Base-by-base conservation (phyloP, 495 filamentous ascomycete species). In the Immersiella caudata region DNA sequence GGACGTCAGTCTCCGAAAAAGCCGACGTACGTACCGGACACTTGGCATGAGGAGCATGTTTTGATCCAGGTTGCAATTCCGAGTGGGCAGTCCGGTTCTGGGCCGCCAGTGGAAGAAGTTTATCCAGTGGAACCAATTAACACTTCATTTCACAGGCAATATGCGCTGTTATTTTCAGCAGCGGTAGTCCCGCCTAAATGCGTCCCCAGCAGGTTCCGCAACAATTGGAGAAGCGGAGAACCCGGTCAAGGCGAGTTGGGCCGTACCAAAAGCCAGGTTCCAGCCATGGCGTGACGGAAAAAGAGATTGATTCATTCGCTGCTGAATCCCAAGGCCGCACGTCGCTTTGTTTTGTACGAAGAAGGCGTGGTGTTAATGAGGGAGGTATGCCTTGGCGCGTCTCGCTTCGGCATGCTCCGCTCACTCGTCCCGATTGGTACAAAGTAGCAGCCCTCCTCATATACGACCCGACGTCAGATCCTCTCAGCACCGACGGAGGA, bases 241-340 rank as follows among this genome's bases (percentile, higher is more conserved):
- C 63, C 63, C 46, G 63, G 63, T 65, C 52, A 24, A 12, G n/a
- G 21, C 11, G 16, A 24, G 40, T 2, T 65, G 9, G 27, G 9
- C 27, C 60, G 40, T 36, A 52, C 63, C 63, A 65, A n/a, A 56
- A 51, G 63, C 63, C 63, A 33, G 63, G 63, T 65, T 65, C 63
- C 55, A 65, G 55, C 63, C 29, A 50, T 24, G 20, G 21, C 35
- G 60, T 21, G 20, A 46, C 36, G 60, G 60, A 12, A 2, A n/a
- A 18, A 24, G 35, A 62, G 33, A 49, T 50, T 46, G 40, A 16
- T 12, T 18, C 21, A 21, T 26, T 46, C 35, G 20, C n/a, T 21
- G 35, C 6, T 26, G n/a, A 33, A 20, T 27, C 35, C 59, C 59
- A 49, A 50, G 60, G 18, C 35, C n/a, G 60, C n/a, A 25, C 27